These are phyloP conservation scores for Xylariales sp. DNA, from an alignment of 2,329 filamentous ascomycete genomes.

Conservation along the genomic window DNA sequence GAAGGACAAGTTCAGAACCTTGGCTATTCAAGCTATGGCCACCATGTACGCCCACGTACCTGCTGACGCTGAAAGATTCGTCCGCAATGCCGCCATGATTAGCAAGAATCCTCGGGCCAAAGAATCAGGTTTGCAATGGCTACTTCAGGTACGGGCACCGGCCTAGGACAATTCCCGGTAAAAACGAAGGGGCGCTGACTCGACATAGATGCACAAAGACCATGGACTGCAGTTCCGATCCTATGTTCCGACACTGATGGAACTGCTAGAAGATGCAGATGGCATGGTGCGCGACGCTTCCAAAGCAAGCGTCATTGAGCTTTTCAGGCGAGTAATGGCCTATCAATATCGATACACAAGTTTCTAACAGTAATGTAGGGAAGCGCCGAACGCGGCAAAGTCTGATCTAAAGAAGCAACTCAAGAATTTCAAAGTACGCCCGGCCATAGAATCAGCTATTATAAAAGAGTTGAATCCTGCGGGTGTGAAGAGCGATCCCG, in stretches of 20 bases:
- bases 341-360: not conserved
- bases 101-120: conserved; percentile 87
- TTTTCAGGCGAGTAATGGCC: conserved; percentile 74
- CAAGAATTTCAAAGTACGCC: conserved; percentile 84
- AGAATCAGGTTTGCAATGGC: conserved; percentile 86
- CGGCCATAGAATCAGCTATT: conserved; percentile 85
- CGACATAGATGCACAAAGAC: conserved; percentile 75
- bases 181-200: conserved; percentile 42
- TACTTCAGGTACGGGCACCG: conserved; percentile 71
- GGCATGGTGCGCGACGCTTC: conserved; percentile 86
- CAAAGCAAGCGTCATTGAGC: conserved; percentile 83
- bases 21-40: conserved; percentile 79
- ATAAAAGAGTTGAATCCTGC: conserved; percentile 76
- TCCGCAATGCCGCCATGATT: conserved; percentile 81
- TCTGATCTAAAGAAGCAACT: conserved; percentile 89
- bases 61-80: conserved; percentile 80
- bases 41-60: conserved; percentile 80
- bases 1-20: conserved; percentile 83
- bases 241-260: conserved; percentile 86
- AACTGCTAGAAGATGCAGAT: conserved; percentile 90
- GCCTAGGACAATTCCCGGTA: conserved; percentile 35
- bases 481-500: conserved; percentile 51
- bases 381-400: conserved; percentile 84
- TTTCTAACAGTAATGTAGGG: conserved; percentile 58
- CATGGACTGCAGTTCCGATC: conserved; percentile 82